Percentiles rank a stretch among this genome's conserved stretches.
Evolutionary conservation across 2,329 filamentous ascomycete species (phyloP).

Genomic region (Fusarium phyllophilum): DNA sequence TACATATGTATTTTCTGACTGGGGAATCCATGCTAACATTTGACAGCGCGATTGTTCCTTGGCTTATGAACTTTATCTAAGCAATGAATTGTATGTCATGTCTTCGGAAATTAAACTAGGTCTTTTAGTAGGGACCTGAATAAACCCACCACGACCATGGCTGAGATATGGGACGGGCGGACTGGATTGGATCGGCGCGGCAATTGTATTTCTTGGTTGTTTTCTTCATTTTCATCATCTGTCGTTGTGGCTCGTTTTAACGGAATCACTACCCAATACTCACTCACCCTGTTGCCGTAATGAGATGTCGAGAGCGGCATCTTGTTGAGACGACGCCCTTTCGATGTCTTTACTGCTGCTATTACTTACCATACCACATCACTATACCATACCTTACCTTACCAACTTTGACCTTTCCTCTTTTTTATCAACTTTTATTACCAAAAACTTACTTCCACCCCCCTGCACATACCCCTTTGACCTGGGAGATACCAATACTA

Average conservation of each 20-base stretch:
- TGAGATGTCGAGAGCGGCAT: conserved; percentile 22
- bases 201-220: conserved; percentile 37
- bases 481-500: conserved; percentile 8
- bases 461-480: conserved; percentile 39
- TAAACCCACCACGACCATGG: conserved; percentile 34
- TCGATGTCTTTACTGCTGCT: conserved; percentile 3
- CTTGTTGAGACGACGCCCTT: not conserved
- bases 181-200: conserved; percentile 46
- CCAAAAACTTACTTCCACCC: not conserved
- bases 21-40: conserved; percentile 23
- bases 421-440: conserved; percentile 23
- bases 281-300: conserved; percentile 9
- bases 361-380: conserved; percentile 34
- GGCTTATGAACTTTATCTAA: conserved; percentile 63
- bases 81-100: conserved; percentile 38
- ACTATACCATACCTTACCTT: conserved; percentile 10
- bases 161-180: conserved; percentile 37
- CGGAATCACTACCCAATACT: conserved; percentile 35
- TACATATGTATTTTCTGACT: conserved; percentile 41
- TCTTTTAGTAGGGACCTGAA: conserved; percentile 8
- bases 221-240: conserved; percentile 29
- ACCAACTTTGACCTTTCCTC: conserved; percentile 1
- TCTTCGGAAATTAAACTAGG: conserved; percentile 27
- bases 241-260: conserved; percentile 29
- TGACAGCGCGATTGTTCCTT: conserved; percentile 59